phyloP scores from a whole-genome alignment of 2,329 filamentous ascomycete species.

The Aspergillus sp. region DNA sequence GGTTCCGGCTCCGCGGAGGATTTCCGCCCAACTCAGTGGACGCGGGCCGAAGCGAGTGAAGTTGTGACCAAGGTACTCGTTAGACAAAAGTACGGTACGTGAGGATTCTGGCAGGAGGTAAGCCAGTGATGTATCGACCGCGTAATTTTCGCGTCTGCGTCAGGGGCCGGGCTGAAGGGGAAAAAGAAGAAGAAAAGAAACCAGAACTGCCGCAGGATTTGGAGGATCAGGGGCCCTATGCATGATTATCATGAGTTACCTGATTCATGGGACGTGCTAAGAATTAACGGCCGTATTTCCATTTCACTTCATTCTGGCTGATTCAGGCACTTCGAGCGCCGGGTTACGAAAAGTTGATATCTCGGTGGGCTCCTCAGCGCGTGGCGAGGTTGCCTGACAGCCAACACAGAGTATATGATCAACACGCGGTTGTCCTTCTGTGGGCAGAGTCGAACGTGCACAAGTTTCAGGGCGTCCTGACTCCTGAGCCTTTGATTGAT shows the following conservation, averaged over 20 bases:
- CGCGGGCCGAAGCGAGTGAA: conserved; percentile 1
- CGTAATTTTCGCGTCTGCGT: background rate
- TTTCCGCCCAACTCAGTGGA: background rate
- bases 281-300: background rate
- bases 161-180: background rate
- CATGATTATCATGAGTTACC: conserved; percentile 9
- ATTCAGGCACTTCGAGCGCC: background rate
- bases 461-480: background rate
- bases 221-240: conserved; percentile 4
- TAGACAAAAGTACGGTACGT: background rate
- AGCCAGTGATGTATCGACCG: background rate
- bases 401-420: background rate
- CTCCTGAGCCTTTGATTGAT: background rate
- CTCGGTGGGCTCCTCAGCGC: background rate
- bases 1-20: background rate
- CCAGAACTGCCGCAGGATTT: background rate
- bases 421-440: background rate
- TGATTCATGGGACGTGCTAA: conserved; percentile 4
- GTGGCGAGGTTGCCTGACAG: background rate
- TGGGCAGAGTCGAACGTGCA: background rate
- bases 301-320: background rate
- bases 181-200: background rate
- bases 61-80: background rate
- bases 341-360: background rate
- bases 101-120: too few relatives aligned